Evolutionary conservation across 805 yeast species (phyloP), one percentile per base, ranked within the genome.

Genomic region (Diddensiella caesifluorescens): DNA sequence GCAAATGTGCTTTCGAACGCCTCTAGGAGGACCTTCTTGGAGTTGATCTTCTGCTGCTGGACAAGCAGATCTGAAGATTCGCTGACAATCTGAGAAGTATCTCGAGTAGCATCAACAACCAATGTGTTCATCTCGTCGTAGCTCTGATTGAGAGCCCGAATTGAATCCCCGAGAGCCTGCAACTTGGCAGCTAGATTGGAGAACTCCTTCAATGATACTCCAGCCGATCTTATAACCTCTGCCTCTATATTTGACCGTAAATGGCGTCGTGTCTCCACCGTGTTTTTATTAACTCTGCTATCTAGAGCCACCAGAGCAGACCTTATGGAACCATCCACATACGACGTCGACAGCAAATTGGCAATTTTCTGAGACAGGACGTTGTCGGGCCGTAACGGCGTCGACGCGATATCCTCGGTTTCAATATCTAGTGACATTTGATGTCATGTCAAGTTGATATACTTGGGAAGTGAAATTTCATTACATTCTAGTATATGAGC

Each of bases 1-100:
- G 89, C 75, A 55, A 83, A 86, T 43, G 74, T 74, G 3, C 71
- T 68, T 47, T 79, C 77, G 38, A 59, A 61, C 2, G 65, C 55
- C 15, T 53, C 51, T 22, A 63, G 47, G 12, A 68, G 45, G 2
- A 44, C 49, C 21, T 45, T 45, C 39, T 63, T 57, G 28, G 45
- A 28, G 10, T 41, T 32, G 15, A 59, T 29, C 15, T 45, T 49
- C 9, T 40, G 34, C 41, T 49, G 46, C 42, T 57, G 56, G 2
- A 38, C 38, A 22, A 43, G 42, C 10, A 67, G 52, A 20, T 48
- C 48, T 20, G 47, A 37, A 3, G 65, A 50, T 23, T 58, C 62
- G 4, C 39, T 48, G 2, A 57, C 55, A n/a, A 56, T 53, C 6
- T 52, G 55, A 1, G 48, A 44, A 21, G 62, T 52, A 7, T 49